Evolutionary conservation across 306 rosid species (phyloP), one percentile per base, ranked within the genome.

Genomic region (Lupinus albus): DNA sequence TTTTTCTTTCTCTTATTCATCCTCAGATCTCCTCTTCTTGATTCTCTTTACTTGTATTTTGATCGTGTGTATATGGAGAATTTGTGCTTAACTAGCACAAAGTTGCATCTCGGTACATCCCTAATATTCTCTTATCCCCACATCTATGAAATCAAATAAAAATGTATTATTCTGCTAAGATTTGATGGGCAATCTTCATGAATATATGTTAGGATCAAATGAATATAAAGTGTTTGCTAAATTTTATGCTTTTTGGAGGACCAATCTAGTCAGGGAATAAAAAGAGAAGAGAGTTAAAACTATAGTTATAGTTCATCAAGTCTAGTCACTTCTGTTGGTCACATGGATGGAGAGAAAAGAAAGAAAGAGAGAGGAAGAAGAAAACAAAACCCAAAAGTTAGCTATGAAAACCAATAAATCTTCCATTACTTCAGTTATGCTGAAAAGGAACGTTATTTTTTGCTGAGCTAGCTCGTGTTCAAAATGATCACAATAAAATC

Each of bases 271-370:
- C 48, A 45, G 59, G 62, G 62, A 65, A 70, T 76, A 30, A 66
- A 61, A 25, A 33, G 53, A 42, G 53, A 25, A 33, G 53, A 42
- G 73, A 64, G 80, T 46, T 77, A 18, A 53, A 61, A 66, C 66
- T 66, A 54, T 61, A 55, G 67, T 76, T 76, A 68, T 38, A 54
- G 73, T 61, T 48, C 55, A 55, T 48, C 55, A 55, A 42, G 80
- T 74, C 73, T 49, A 68, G 78, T 67, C 80, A 61, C 72, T 67
- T 76, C 73, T 68, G 78, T 68, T 77, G 73, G 77, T 76, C 79
- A 49, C 79, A 68, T 75, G 75, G 71, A 16, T 20, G 54, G 28
- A 72, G 70, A 76, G 36, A 76, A 36, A 8, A 36, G 42, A 36
- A 1, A 33, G 38, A 71, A 11, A 59, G 75, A 39, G 58, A 35